Evolutionary conservation across 768 basidiomycete species (phyloP).

Genomic region (Glaciozyma antarctica): DNA sequence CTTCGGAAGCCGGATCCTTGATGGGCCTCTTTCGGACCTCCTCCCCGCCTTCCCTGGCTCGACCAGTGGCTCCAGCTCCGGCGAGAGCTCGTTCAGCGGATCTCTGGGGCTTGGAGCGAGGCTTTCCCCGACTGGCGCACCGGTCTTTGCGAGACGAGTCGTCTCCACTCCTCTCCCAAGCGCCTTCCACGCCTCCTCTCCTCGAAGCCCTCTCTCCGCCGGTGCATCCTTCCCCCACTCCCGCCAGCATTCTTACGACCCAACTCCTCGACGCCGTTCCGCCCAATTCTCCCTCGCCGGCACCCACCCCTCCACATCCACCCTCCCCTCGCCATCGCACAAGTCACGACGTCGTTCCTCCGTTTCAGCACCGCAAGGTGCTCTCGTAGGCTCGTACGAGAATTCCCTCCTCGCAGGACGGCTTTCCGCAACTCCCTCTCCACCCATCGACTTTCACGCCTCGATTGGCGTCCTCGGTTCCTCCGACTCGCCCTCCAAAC

Average conservation of each 20-base stretch:
- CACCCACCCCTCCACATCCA: not conserved
- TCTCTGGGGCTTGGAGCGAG: not conserved
- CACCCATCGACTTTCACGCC: constrained; percentile 33
- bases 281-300: not conserved
- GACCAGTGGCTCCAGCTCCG: constrained; percentile 6
- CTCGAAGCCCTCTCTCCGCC: constrained; percentile 6
- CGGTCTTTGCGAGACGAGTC: not conserved
- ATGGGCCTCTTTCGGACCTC: constrained; percentile 10
- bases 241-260: not conserved
- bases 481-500: constrained; percentile 13
- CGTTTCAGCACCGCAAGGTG: constrained; percentile 7
- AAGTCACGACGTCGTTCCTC: not conserved
- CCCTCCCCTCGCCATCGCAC: not conserved
- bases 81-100: not conserved
- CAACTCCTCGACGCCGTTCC: not conserved
- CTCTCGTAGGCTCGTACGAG: constrained; percentile 37
- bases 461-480: constrained; percentile 32
- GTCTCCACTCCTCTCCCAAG: not conserved
- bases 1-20: not conserved
- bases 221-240: not conserved
- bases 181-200: not conserved
- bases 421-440: constrained; percentile 29
- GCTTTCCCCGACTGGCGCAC: not conserved
- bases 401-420: constrained; percentile 37
- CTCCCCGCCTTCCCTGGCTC: constrained; percentile 4